These are phyloP conservation scores for Colletotrichum cuscutae DNA, from an alignment of 2,329 filamentous ascomycete species.

Conservation along the genomic window DNA sequence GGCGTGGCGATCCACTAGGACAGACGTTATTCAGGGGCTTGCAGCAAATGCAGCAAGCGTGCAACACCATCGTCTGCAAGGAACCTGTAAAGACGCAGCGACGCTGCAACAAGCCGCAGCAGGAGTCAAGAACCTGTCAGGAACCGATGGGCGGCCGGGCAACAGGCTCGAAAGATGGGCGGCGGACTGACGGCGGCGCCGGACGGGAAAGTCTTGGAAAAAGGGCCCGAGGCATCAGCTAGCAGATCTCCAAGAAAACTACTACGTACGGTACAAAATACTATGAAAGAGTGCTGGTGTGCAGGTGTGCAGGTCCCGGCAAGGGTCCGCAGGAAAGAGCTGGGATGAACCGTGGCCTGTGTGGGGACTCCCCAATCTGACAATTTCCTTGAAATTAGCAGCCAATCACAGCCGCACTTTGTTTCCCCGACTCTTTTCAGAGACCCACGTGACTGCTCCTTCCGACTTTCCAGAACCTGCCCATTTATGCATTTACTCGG, in stretches of 20 bases:
- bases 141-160: constrained; percentile 28
- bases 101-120: constrained; percentile 15
- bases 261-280: not conserved
- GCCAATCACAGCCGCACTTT: constrained; percentile 35
- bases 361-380: constrained; percentile 33
- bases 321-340: constrained; percentile 37
- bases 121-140: constrained; percentile 24
- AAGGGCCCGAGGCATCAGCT: constrained; percentile 5
- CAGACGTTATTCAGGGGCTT: constrained; percentile 33
- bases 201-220: constrained; percentile 24
- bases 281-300: not conserved
- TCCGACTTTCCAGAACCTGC: not conserved
- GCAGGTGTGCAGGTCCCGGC: constrained; percentile 2
- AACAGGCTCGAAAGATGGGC: constrained; percentile 27
- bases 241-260: not conserved
- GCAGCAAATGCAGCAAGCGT: constrained; percentile 35
- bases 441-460: constrained; percentile 43
- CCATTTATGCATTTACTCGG: not conserved
- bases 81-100: constrained; percentile 19
- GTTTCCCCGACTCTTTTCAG: constrained; percentile 23
- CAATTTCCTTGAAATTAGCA: constrained; percentile 43
- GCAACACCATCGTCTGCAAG: constrained; percentile 7
- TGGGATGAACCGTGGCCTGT: constrained; percentile 35
- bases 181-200: constrained; percentile 22
- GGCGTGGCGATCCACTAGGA: constrained; percentile 29